These are phyloP conservation scores for Crotalaria pallida DNA, from an alignment of 306 rosid genomes.

Conservation along the genomic window DNA sequence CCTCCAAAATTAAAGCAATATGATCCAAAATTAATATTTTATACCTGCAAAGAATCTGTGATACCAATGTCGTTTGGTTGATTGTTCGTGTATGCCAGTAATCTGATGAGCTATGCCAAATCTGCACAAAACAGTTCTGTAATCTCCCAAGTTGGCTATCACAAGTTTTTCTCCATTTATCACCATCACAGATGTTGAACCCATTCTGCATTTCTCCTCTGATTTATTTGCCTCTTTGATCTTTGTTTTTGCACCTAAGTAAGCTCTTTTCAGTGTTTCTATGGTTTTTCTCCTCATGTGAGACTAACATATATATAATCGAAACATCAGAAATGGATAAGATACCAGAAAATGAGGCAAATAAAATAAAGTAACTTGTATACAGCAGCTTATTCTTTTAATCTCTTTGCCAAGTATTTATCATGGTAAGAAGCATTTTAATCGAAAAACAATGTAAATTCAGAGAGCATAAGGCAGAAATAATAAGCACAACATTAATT, in stretches of 20 bases:
- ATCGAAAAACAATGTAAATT: not conserved
- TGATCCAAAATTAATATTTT: too few relatives aligned
- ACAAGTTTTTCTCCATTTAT: slow-evolving; percentile 71
- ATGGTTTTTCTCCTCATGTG: slow-evolving; percentile 43
- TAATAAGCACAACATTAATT: not conserved
- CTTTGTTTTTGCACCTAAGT: slow-evolving; percentile 43
- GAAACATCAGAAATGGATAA: not conserved
- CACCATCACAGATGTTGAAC: slow-evolving; percentile 67
- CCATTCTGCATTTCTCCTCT: slow-evolving; percentile 27
- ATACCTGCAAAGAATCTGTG: slow-evolving; percentile 53
- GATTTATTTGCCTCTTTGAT: slow-evolving; percentile 30
- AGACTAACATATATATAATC: slow-evolving; percentile 26
- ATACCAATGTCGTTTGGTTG: slow-evolving; percentile 44
- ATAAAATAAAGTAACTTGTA: not conserved
- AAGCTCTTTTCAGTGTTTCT: slow-evolving; percentile 66
- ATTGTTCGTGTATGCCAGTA: slow-evolving; percentile 19
- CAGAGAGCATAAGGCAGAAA: not conserved
- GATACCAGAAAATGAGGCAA: not conserved
- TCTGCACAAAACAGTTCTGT: slow-evolving; percentile 70
- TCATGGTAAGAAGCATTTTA: not conserved
- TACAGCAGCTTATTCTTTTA: not conserved
- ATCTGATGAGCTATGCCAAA: slow-evolving; percentile 63
- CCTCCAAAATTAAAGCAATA: not conserved
- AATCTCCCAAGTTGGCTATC: slow-evolving; percentile 65
- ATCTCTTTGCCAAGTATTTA: not conserved